Evolutionary conservation across 306 rosid species (phyloP), one percentile per base, ranked within the genome.

Genomic region (Vigna radiata): DNA sequence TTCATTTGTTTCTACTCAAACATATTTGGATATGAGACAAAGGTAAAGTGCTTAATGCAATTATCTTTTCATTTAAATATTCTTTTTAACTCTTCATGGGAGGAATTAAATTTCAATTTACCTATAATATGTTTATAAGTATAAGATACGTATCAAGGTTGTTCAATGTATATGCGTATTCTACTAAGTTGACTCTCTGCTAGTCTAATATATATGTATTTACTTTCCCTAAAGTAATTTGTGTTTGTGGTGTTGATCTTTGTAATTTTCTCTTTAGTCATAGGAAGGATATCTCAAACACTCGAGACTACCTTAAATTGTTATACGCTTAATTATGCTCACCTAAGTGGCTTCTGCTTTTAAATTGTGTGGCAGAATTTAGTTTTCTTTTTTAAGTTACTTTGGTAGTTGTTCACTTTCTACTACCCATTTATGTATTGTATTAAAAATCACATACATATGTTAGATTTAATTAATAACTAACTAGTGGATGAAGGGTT

Each of bases 11-110:
- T 95, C 86, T 95, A 95, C 86, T 92, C 98, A 0, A 95, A 95
- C 86, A 92, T 95, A 70, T 95, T 95, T 55, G 98, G 98, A 62
- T 95, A 81, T 79, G 98, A 95, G 87, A 95, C 98, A 31, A 92
- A 95, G 98, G 96, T 95, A 83, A 25, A 81, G 16, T 73, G 39
- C 58, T 81, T 76, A 61, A 63, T 53, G 16, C 16, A 37, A 49
- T 56, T 36, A 31, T 39, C 47, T 59, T 48, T 77, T 37, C 76
- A 47, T 77, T 71, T 71, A 44, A 63, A 53, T 70, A 48, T 49
- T 44, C 64, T 53, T 77, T 25, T 65, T 9, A 78, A 70, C 37
- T 58, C 66, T 73, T 65, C 52, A 47, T 23, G 75, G 49, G 67
- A 70, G 19, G n/a, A 19, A 23, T 70, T 53, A 8, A 21, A 64